phyloP scores from a whole-genome alignment of 306 rosid species.

The Myrica gale region DNA sequence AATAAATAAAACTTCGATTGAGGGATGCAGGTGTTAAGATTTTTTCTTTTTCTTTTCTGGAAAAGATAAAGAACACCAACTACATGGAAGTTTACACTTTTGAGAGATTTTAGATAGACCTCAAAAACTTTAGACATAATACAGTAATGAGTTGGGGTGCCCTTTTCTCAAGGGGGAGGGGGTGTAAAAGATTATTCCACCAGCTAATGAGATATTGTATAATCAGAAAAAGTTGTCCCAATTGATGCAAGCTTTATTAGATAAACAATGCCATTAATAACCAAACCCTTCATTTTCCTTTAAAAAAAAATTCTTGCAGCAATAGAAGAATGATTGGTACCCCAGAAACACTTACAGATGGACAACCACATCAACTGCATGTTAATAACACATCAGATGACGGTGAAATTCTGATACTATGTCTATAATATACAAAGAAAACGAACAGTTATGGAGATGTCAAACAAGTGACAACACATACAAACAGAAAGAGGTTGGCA shows the following conservation, averaged over 20 bases:
- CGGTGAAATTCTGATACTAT: slow-evolving; percentile 28
- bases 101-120: slow-evolving; percentile 11
- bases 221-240: slow-evolving; percentile 5
- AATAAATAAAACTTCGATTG: slow-evolving; percentile 26
- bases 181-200: neutral
- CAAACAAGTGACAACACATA: slow-evolving; percentile 30
- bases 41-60: slow-evolving; percentile 2
- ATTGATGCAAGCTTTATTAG: slow-evolving; percentile 10
- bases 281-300: slow-evolving; percentile 15
- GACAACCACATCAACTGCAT: neutral
- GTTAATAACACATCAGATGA: slow-evolving; percentile 17
- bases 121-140: slow-evolving; percentile 28
- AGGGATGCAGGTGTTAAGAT: neutral
- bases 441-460: slow-evolving; percentile 3
- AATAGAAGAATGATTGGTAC: slow-evolving; percentile 16
- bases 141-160: neutral
- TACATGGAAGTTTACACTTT: slow-evolving; percentile 21
- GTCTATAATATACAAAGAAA: slow-evolving; percentile 40
- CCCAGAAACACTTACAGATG: slow-evolving; percentile 11
- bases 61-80: slow-evolving; percentile 23
- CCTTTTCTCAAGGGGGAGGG: neutral
- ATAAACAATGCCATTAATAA: slow-evolving; percentile 13
- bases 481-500: slow-evolving; percentile 28
- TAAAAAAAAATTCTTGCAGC: neutral
- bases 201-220: neutral